Evolutionary conservation across 148 eudicot species (phyloP).

Genomic region (Persicaria maculosa): DNA sequence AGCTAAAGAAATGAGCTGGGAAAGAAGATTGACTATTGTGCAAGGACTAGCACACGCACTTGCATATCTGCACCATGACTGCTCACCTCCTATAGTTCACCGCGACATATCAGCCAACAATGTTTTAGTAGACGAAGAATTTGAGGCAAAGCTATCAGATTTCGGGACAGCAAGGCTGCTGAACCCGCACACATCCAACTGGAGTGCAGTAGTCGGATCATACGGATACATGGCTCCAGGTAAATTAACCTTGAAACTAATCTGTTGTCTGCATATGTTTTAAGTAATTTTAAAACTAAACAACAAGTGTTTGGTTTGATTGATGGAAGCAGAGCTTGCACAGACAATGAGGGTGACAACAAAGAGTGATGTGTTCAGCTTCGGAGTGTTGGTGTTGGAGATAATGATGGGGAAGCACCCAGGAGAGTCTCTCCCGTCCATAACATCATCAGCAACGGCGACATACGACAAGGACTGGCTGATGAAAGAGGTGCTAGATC

Average conservation of each 20-base stretch:
- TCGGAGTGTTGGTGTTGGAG: constrained; percentile 22
- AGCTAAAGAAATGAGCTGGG: constrained; percentile 26
- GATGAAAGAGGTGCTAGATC: constrained; percentile 19
- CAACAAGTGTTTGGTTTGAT: background rate
- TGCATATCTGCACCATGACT: constrained; percentile 25
- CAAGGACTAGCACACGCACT: constrained; percentile 26
- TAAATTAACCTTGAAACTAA: background rate
- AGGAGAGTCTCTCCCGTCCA: constrained; percentile 21
- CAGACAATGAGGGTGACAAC: constrained; percentile 48
- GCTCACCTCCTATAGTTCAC: constrained; percentile 25
- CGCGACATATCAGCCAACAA: constrained; percentile 30
- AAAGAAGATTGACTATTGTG: constrained; percentile 18
- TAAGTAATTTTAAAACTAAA: too few species aligned
- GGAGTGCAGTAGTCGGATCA: constrained; percentile 22
- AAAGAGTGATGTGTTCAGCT: constrained; percentile 33
- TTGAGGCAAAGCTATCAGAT: constrained; percentile 22
- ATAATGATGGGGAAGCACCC: constrained; percentile 25
- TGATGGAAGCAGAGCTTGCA: constrained; percentile 37
- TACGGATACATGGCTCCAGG: constrained; percentile 35
- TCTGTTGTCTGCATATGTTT: too few species aligned
- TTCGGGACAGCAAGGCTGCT: constrained; percentile 27
- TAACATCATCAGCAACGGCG: constrained; percentile 7
- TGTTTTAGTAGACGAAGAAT: constrained; percentile 16
- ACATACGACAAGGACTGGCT: background rate
- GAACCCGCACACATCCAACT: constrained; percentile 21